Conservation (phyloP, 2,329 filamentous ascomycete genomes). For the Colletotrichum filicis region DNA sequence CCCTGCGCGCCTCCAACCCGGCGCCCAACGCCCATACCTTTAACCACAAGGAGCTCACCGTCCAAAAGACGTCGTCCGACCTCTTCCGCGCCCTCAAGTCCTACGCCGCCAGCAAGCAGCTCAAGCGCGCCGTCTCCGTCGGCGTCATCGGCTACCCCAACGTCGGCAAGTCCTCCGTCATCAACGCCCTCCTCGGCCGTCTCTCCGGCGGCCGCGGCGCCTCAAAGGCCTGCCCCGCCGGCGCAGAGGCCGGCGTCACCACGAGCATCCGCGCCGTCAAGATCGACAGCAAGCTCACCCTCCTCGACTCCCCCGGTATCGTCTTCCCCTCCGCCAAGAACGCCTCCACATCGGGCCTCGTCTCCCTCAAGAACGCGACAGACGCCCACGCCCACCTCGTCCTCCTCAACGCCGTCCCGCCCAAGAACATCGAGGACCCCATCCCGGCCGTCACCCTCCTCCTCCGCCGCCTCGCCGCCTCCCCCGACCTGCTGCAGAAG, state of each 20-base stretch:
- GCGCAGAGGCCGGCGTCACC: constrained; percentile 92
- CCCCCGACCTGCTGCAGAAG: constrained; percentile 79
- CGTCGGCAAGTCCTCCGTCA: constrained; percentile 95
- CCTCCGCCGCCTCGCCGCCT: constrained; percentile 80
- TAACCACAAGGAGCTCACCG: constrained; percentile 89
- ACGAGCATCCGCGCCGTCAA: constrained; percentile 91
- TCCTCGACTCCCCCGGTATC: constrained; percentile 94
- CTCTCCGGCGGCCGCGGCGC: constrained; percentile 74
- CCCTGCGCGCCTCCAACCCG: constrained; percentile 84
- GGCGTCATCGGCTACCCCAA: constrained; percentile 97
- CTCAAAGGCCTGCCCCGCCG: constrained; percentile 80
- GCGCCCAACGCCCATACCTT: constrained; percentile 90
- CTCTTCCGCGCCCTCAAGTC: constrained; percentile 92
- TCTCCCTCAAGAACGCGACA: constrained; percentile 68
- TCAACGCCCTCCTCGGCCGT: constrained; percentile 88
- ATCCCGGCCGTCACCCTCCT: constrained; percentile 87
- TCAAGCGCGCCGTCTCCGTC: constrained; percentile 91
- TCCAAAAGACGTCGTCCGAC: constrained; percentile 85
- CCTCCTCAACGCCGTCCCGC: constrained; percentile 90
- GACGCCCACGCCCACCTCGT: constrained; percentile 87
- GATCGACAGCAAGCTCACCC: constrained; percentile 91
- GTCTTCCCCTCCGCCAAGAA: constrained; percentile 81
- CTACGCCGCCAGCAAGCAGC: constrained; percentile 82
- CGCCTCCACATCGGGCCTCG: constrained; percentile 50
- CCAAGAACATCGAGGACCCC: constrained; percentile 94